phyloP scores from a whole-genome alignment of 2,329 filamentous ascomycete species.

The Diaporthe velutina region DNA sequence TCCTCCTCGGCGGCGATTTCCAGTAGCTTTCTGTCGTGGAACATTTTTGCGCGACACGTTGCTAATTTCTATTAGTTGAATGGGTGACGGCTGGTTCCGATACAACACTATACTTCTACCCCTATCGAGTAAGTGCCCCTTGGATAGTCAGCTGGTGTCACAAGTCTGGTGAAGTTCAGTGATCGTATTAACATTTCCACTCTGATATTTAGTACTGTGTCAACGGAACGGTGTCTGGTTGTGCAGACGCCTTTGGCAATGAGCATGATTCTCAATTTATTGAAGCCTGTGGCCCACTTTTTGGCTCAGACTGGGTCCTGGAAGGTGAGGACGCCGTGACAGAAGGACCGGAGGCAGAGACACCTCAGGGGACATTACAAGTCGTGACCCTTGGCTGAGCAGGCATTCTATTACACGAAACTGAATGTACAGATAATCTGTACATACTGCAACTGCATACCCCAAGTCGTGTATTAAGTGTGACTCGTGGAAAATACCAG shows the following conservation, averaged over 20 bases:
- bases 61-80: not conserved
- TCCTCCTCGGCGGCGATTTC: too few relatives aligned
- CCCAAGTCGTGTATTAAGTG: too few relatives aligned
- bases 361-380: not conserved
- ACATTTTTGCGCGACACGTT: not conserved
- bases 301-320: slow-evolving; percentile 4
- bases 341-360: slow-evolving; percentile 1
- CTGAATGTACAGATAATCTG: too few relatives aligned
- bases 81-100: not conserved
- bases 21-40: not conserved
- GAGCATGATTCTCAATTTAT: not conserved
- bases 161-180: not conserved
- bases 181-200: not conserved
- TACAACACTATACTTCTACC: not conserved
- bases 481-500: too few relatives aligned
- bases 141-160: not conserved
- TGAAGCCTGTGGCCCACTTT: not conserved
- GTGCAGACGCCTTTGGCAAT: not conserved
- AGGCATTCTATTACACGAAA: not conserved
- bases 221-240: slow-evolving; percentile 10
- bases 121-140: slow-evolving; percentile 1
- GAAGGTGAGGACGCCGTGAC: slow-evolving; percentile 8
- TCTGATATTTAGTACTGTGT: not conserved
- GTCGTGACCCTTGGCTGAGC: not conserved
- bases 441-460: not conserved